Evolutionary conservation across 2,329 filamentous ascomycete genomes (phyloP).

Genomic region (Coleophoma crateriformis): DNA sequence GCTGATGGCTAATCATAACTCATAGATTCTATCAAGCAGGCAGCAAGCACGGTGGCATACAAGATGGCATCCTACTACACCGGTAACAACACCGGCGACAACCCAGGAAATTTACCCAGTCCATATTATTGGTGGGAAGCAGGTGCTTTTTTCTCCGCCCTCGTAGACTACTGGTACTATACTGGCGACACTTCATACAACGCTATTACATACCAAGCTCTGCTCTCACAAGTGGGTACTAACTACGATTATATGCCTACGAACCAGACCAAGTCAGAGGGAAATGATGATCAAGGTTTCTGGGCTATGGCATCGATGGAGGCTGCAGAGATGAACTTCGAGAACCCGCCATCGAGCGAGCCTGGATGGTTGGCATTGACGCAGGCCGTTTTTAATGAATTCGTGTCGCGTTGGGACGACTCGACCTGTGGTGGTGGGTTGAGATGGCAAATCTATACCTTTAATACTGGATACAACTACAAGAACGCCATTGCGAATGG

Average conservation of each 20-base stretch:
- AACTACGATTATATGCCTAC: conserved; percentile 52
- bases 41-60: conserved; percentile 13
- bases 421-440: conserved; percentile 62
- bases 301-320: conserved; percentile 65
- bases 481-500: conserved; percentile 61
- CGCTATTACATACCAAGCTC: conserved; percentile 45
- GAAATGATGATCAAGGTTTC: conserved; percentile 68
- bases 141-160: conserved; percentile 61
- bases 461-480: conserved; percentile 73
- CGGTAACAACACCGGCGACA: conserved; percentile 11
- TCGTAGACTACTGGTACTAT: conserved; percentile 60
- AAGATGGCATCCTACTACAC: conserved; percentile 12
- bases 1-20: background rate
- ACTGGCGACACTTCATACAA: conserved; percentile 63
- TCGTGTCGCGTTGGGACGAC: conserved; percentile 62
- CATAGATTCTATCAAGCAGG: conserved; percentile 17
- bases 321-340: conserved; percentile 60
- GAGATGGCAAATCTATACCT: conserved; percentile 72
- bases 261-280: conserved; percentile 53
- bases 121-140: conserved; percentile 61
- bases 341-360: conserved; percentile 46
- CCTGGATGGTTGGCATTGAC: conserved; percentile 61
- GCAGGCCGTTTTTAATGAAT: conserved; percentile 63
- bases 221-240: conserved; percentile 56
- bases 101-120: conserved; percentile 8